Percentiles rank a stretch among this genome's conserved stretches.
Evolutionary conservation across 805 yeast genomes (phyloP).

Genomic region (Crinitomyces ghanaensis): DNA sequence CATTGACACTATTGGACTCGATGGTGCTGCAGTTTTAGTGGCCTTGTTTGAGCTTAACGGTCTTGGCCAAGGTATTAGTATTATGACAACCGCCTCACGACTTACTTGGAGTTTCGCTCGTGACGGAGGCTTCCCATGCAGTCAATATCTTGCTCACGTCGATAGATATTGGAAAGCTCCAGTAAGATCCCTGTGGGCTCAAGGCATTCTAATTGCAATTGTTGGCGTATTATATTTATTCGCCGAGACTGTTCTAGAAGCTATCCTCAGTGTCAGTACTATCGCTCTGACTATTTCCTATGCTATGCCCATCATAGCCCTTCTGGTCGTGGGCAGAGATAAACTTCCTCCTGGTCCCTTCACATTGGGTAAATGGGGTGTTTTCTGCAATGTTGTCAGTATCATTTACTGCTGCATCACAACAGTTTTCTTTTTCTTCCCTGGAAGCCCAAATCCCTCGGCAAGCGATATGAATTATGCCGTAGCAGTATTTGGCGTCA

Average conservation of each 20-base stretch:
- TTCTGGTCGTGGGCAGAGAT: conserved; percentile 12
- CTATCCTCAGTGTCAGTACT: conserved; percentile 78
- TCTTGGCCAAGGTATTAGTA: conserved; percentile 64
- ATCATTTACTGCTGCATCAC: conserved; percentile 11
- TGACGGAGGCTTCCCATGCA: conserved; percentile 67
- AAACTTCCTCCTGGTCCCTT: conserved; percentile 14
- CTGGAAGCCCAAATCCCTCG: conserved; percentile 23
- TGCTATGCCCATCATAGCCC: conserved; percentile 48
- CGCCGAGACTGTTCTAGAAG: conserved; percentile 66
- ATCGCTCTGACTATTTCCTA: conserved; percentile 65
- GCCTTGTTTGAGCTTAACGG: conserved; percentile 58
- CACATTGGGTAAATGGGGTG: conserved; percentile 15
- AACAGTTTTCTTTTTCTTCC: conserved; percentile 15
- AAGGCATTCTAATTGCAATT: conserved; percentile 47
- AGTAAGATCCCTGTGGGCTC: conserved; percentile 48
- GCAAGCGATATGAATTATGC: conserved; percentile 48
- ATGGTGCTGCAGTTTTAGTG: conserved; percentile 58
- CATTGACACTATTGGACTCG: conserved; percentile 40
- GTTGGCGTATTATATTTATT: conserved; percentile 55
- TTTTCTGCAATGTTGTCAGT: conserved; percentile 11
- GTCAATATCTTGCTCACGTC: conserved; percentile 53
- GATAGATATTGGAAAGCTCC: too few relatives aligned
- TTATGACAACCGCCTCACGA: conserved; percentile 72
- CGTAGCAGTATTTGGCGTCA: conserved; percentile 38
- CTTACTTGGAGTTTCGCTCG: conserved; percentile 74